phyloP scores from a whole-genome alignment of 2,329 filamentous ascomycete genomes.

The Penicillium sp. region DNA sequence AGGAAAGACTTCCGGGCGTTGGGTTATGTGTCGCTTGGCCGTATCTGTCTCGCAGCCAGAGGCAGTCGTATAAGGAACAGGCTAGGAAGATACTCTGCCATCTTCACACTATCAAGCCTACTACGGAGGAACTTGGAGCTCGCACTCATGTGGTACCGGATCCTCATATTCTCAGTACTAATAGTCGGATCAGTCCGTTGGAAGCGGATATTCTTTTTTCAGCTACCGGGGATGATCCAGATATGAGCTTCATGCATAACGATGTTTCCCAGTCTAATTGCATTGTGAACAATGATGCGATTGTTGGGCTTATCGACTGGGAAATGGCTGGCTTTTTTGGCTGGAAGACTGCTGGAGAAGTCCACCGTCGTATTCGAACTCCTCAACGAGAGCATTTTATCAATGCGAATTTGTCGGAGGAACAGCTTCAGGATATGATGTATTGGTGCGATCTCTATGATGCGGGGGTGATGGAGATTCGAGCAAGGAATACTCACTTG shows the following conservation, averaged over 20 bases:
- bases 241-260: slow-evolving; percentile 38
- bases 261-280: slow-evolving; percentile 35
- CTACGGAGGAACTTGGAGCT: not conserved
- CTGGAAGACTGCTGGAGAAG: slow-evolving; percentile 22
- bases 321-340: slow-evolving; percentile 38
- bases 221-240: slow-evolving; percentile 16
- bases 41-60: slow-evolving; percentile 26
- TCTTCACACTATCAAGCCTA: not conserved
- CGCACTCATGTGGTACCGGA: not conserved
- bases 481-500: not conserved
- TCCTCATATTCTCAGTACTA: not conserved
- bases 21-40: slow-evolving; percentile 33
- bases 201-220: slow-evolving; percentile 30
- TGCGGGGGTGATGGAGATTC: slow-evolving; percentile 32
- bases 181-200: not conserved
- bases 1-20: slow-evolving; percentile 37
- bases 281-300: slow-evolving; percentile 36
- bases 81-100: not conserved
- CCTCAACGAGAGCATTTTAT: slow-evolving; percentile 20
- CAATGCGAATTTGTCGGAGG: slow-evolving; percentile 14
- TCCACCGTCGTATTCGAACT: slow-evolving; percentile 18
- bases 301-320: slow-evolving; percentile 40
- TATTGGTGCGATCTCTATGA: slow-evolving; percentile 19
- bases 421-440: slow-evolving; percentile 12
- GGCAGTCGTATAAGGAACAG: not conserved